A percentile compares a stretch with the other conserved stretches of the same genome.
Conservation (phyloP, 345 rosid species). For the Citrus cavaleriei region DNA sequence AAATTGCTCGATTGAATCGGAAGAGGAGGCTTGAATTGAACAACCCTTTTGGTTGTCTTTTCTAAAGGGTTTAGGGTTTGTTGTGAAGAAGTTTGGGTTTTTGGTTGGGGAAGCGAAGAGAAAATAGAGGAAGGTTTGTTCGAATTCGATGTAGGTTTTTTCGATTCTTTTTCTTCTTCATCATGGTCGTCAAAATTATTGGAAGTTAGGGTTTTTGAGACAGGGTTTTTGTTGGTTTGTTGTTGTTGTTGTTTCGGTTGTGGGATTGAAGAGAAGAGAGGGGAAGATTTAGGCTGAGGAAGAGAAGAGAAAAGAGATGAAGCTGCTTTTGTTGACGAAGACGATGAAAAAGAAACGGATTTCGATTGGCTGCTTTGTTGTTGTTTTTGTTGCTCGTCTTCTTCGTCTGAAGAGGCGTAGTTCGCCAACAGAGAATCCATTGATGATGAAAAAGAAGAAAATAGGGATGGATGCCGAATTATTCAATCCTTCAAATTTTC, state of each 20-base stretch:
- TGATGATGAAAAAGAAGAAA: neutral
- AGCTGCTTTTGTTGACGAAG: neutral
- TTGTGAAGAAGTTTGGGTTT: constrained; percentile 21
- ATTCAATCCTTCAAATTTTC: neutral
- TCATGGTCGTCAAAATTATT: neutral
- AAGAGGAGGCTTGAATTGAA: constrained; percentile 62
- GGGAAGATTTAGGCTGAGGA: constrained; percentile 21
- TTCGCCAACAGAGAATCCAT: constrained; percentile 82
- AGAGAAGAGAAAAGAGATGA: constrained; percentile 18
- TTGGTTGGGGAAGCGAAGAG: constrained; percentile 53
- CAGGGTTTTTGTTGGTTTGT: constrained; percentile 10
- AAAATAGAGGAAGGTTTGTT: constrained; percentile 31
- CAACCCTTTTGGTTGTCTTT: constrained; percentile 46
- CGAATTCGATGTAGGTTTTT: constrained; percentile 21
- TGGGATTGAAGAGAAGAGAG: constrained; percentile 25
- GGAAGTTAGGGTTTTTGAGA: neutral
- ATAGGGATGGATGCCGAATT: neutral
- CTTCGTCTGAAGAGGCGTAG: constrained; percentile 90
- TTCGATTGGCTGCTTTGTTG: constrained; percentile 1
- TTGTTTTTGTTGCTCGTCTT: constrained; percentile 32
- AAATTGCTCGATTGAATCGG: constrained; percentile 12
- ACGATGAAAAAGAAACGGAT: neutral
- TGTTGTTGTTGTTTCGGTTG: constrained; percentile 16
- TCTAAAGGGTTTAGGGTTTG: neutral
- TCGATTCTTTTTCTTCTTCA: constrained; percentile 1